Percentiles rank a stretch among this genome's conserved stretches.
Conservation (phyloP, 768 basidiomycete species). For the Serendipita sp. region DNA sequence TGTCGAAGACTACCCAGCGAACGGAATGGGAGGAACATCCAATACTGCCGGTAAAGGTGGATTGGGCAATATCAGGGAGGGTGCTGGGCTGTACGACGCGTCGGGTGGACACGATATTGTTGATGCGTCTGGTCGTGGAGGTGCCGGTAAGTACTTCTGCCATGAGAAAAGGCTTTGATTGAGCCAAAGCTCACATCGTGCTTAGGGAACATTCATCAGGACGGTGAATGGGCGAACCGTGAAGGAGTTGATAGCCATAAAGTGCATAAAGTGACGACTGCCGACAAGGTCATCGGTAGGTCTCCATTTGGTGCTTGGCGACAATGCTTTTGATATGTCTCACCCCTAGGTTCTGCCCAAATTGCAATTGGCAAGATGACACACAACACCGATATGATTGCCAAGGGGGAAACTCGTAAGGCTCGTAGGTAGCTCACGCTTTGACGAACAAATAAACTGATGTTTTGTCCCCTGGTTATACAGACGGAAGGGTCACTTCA, state of each 20-base stretch:
- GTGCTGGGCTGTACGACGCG: background rate
- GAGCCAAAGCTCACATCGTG: background rate
- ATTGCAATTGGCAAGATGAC: background rate
- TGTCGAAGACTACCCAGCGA: background rate
- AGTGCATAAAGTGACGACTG: background rate
- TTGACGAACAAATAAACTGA: background rate
- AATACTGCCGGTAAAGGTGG: background rate
- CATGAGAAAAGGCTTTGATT: background rate
- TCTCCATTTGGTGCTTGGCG: background rate
- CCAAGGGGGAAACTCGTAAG: background rate
- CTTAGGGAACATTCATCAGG: background rate
- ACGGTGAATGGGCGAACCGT: too few species aligned
- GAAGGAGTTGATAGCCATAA: background rate
- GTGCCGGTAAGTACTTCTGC: background rate
- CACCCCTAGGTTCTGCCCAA: background rate
- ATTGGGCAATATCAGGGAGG: background rate
- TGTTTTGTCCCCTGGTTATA: background rate
- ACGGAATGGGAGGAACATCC: background rate
- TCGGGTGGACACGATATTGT: background rate
- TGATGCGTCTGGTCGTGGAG: background rate
- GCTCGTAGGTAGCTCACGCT: background rate
- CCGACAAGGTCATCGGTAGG: conserved; percentile 1
- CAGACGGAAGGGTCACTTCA: background rate
- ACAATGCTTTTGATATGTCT: background rate
- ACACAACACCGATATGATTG: background rate